Base-by-base conservation (phyloP, 1,284 basidiomycete genomes). In the Cryptococcus hybrid region DNA sequence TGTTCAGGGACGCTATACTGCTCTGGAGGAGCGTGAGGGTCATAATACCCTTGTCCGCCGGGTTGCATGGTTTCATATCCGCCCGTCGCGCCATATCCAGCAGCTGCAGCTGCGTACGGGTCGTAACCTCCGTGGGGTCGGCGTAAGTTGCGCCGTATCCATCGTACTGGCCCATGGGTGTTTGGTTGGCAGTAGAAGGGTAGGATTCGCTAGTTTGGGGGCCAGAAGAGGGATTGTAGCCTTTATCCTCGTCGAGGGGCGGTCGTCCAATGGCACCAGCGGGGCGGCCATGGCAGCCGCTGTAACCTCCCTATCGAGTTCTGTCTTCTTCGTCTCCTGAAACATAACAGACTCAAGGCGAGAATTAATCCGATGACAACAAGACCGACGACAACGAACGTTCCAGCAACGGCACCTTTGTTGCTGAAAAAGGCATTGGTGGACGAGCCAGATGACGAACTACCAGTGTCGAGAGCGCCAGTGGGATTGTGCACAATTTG, bases 301-400 rank as follows among this genome's bases (percentile, higher is more conserved):
- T 6, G 78, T 78, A 38, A 78, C 77, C 59, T 79, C 78, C 36
- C 78, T 65, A 62, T 78, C 78, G 38, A 77, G 64, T 57, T 15
- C 36, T 3, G 18, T n/a, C 43, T 45, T 52, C 45, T 37, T 34
- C n/a, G 40, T 15, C 36, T 37, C 49, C 24, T 56, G 40, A 30
- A 54, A 48, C 12, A 52, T 15, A 9, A 38, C 40, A 9, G 7
- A 43, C 24, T 36, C 18, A 8, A 46, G 11, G 12, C 18, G 34
- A 15, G 47, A 7, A 12, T 13, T n/a, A 13, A 15, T 8, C 15
- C 38, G 40, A 47, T 38, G 54, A 15, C 40, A 15, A 38, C 77
- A 13, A 79, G 70, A 54, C 78, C 78, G n/a, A 79, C 78, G 7
- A 78, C 77, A 37, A 79, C 78, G 54, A 79, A 79, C 3, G 75